These are phyloP conservation scores for Asterophora lycoperdoides DNA, from an alignment of 768 basidiomycete species.

Conservation along the genomic window DNA sequence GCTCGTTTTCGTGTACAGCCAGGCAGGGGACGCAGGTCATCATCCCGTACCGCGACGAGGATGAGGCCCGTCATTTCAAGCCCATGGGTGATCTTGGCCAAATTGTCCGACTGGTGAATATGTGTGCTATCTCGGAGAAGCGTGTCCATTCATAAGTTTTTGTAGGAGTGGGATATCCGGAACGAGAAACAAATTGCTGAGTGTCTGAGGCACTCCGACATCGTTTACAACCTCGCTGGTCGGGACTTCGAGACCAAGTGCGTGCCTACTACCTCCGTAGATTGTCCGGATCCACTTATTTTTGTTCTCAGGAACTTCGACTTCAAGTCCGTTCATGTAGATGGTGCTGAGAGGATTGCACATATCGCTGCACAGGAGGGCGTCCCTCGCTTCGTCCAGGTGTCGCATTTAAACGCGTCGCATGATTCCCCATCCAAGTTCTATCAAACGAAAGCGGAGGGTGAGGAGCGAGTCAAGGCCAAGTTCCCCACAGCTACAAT, in stretches of 20 bases:
- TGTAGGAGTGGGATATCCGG: conserved; percentile 92
- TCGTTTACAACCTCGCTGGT: conserved; percentile 94
- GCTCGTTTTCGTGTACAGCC: conserved; percentile 39
- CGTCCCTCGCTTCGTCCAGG: conserved; percentile 84
- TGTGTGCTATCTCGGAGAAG: not conserved
- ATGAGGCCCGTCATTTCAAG: conserved; percentile 84
- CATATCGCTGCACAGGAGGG: conserved; percentile 70
- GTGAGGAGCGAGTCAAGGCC: conserved; percentile 81
- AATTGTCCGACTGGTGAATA: conserved; percentile 84
- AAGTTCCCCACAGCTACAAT: conserved; percentile 87
- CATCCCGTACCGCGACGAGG: conserved; percentile 92
- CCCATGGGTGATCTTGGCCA: conserved; percentile 97
- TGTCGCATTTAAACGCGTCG: conserved; percentile 93
- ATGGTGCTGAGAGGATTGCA: conserved; percentile 84
- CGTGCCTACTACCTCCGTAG: conserved; percentile 18
- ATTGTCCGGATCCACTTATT: conserved; percentile 5
- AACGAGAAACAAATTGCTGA: conserved; percentile 90
- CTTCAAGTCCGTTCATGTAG: conserved; percentile 75
- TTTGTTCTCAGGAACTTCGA: conserved; percentile 71
- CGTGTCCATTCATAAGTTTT: conserved; percentile 13
- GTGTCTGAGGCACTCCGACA: conserved; percentile 91
- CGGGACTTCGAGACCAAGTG: conserved; percentile 96
- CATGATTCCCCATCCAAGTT: conserved; percentile 72
- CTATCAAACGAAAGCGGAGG: conserved; percentile 86
- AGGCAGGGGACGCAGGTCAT: conserved; percentile 92